phyloP scores from a whole-genome alignment of 495 filamentous ascomycete genomes.

The Lasiosphaeria ovina region DNA sequence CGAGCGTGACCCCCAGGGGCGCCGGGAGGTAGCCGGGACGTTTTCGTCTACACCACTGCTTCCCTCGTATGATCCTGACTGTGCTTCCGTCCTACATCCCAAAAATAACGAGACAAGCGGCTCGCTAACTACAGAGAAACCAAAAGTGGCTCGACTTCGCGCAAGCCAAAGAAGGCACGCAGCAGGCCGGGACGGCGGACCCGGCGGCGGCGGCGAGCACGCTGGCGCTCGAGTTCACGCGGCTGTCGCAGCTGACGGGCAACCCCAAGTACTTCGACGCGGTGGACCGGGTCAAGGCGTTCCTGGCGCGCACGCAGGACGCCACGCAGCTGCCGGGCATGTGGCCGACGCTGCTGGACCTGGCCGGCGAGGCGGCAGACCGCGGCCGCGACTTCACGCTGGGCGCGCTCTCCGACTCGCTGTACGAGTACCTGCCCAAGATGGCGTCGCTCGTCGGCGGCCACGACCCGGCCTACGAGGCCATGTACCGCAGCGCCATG shows the following conservation, averaged over 20 bases:
- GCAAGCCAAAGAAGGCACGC: conserved; percentile 76
- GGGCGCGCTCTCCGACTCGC: conserved; percentile 78
- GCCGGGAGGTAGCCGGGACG: too few species aligned
- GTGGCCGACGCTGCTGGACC: conserved; percentile 38
- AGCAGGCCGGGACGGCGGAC: conserved; percentile 54
- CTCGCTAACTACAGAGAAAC: conserved; percentile 58
- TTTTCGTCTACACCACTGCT: too few species aligned
- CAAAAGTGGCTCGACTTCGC: conserved; percentile 55
- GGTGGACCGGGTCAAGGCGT: conserved; percentile 71
- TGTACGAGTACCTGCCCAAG: conserved; percentile 87
- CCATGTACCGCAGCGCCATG: conserved; percentile 51
- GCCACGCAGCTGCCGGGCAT: conserved; percentile 65
- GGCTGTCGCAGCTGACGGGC: conserved; percentile 75
- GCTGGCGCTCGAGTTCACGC: conserved; percentile 77
- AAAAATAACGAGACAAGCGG: conserved; percentile 56
- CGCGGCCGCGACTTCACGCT: conserved; percentile 56
- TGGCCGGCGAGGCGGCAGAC: conserved; percentile 26
- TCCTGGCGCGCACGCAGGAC: conserved; percentile 67
- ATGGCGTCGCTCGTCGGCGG: conserved; percentile 46
- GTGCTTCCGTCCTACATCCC: background rate
- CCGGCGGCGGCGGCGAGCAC: conserved; percentile 73
- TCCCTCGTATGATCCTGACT: too few species aligned
- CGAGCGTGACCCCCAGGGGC: too few species aligned
- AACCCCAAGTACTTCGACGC: conserved; percentile 81
- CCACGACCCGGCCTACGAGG: conserved; percentile 32